Conservation (phyloP, 2,329 filamentous ascomycete genomes). For the Passalora sequoiae region DNA sequence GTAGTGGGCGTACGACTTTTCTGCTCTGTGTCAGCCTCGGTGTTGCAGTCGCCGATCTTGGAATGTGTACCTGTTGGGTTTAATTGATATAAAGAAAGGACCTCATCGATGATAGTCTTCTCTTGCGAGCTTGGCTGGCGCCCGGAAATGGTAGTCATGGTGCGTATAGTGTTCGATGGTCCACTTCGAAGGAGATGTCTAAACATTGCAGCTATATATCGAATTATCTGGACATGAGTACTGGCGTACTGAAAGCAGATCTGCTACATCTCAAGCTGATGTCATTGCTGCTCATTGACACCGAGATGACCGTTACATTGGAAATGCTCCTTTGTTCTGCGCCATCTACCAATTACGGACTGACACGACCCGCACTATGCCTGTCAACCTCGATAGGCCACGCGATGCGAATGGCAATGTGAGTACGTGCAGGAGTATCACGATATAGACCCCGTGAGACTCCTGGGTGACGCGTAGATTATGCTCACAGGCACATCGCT, state of each 20-base stretch:
- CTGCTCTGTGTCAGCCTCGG: neutral
- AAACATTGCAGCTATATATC: neutral
- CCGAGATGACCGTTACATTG: neutral
- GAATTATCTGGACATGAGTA: too few relatives aligned
- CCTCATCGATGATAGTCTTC: conserved; percentile 24
- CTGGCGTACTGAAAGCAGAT: too few relatives aligned
- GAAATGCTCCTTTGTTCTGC: neutral
- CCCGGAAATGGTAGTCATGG: conserved; percentile 8
- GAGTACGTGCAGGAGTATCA: too few relatives aligned
- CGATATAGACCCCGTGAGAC: too few relatives aligned
- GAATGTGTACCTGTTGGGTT: conserved; percentile 18
- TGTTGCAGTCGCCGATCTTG: too few relatives aligned
- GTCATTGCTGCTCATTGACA: neutral
- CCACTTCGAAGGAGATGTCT: neutral
- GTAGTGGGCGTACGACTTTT: conserved; percentile 25
- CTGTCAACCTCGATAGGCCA: too few relatives aligned
- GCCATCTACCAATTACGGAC: too few relatives aligned
- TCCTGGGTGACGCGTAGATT: too few relatives aligned
- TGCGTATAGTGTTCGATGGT: conserved; percentile 2
- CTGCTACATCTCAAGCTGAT: neutral
- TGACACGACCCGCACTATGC: too few relatives aligned
- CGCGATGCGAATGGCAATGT: too few relatives aligned
- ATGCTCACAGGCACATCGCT: too few relatives aligned
- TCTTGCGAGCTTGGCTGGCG: conserved; percentile 18
- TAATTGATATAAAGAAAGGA: conserved; percentile 25